Percentiles rank a stretch among this genome's conserved stretches.
These are phyloP conservation scores for Amorphotheca resinae DNA, from an alignment of 495 filamentous ascomycete genomes.

Conservation along the genomic window DNA sequence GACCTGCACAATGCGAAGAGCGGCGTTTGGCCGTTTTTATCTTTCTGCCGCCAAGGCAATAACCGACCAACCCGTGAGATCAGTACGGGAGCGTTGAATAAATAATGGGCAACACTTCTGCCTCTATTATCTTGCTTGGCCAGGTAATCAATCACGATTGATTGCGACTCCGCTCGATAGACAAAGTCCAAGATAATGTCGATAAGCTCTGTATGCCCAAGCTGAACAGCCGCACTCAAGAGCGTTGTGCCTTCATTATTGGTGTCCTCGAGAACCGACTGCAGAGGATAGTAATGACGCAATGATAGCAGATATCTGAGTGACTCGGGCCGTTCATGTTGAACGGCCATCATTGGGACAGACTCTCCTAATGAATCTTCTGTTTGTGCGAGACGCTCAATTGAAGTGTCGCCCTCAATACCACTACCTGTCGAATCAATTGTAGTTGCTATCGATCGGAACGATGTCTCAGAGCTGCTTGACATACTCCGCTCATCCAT, in stretches of 20 bases:
- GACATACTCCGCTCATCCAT: conserved; percentile 84
- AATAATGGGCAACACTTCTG: conserved; percentile 81
- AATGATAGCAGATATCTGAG: conserved; percentile 70
- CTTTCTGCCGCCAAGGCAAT: conserved; percentile 79
- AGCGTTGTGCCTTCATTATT: conserved; percentile 85
- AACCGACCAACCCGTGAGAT: conserved; percentile 60
- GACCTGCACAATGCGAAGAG: conserved; percentile 88
- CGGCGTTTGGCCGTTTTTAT: conserved; percentile 94
- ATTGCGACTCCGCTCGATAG: conserved; percentile 34
- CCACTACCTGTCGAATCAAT: conserved; percentile 57
- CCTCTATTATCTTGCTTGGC: conserved; percentile 68
- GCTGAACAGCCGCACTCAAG: conserved; percentile 86
- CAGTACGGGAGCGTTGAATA: conserved; percentile 83
- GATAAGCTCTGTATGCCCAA: conserved; percentile 61
- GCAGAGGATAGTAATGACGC: conserved; percentile 54
- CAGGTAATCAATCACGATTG: conserved; percentile 46
- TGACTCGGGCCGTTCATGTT: conserved; percentile 54
- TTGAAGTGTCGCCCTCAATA: conserved; percentile 75
- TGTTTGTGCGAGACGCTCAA: conserved; percentile 69
- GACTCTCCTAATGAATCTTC: conserved; percentile 75
- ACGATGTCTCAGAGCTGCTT: conserved; percentile 69
- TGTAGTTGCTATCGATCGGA: conserved; percentile 61
- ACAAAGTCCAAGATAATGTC: conserved; percentile 62
- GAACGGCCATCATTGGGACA: conserved; percentile 91
- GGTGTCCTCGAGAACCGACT: conserved; percentile 62